Percentiles rank a stretch among this genome's conserved stretches.
These are phyloP conservation scores for Zymoseptoria ardabiliae DNA, from an alignment of 2,329 filamentous ascomycete species.

Conservation along the genomic window DNA sequence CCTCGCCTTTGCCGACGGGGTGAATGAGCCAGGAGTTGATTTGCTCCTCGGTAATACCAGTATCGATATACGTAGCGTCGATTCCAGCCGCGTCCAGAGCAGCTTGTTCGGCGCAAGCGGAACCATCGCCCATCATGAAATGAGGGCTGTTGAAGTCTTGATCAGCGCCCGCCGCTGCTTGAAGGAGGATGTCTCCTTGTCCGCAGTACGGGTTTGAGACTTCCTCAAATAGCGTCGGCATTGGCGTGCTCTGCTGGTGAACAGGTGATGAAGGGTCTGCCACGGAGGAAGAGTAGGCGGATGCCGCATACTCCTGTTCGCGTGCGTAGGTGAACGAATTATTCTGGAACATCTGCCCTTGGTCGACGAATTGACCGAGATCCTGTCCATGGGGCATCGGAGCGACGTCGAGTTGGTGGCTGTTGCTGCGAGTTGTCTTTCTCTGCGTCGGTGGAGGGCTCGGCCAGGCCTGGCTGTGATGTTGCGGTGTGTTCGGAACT, in stretches of 20 bases:
- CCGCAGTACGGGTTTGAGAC: conserved; percentile 16
- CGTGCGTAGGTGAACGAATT: conserved; percentile 28
- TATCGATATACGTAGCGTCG: conserved; percentile 61
- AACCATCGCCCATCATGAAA: conserved; percentile 24
- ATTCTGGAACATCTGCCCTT: conserved; percentile 23
- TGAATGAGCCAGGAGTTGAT: conserved; percentile 44
- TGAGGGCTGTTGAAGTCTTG: conserved; percentile 26
- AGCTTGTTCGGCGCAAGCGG: conserved; percentile 29
- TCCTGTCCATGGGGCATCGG: conserved; percentile 43
- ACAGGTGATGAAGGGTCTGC: conserved; percentile 41
- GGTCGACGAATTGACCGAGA: conserved; percentile 5
- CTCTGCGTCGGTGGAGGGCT: conserved; percentile 25
- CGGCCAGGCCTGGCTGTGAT: conserved; percentile 30
- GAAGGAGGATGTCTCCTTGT: conserved; percentile 19
- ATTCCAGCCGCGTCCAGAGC: conserved; percentile 41
- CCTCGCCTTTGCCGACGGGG: conserved; percentile 36
- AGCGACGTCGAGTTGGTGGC: conserved; percentile 45
- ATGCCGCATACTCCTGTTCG: conserved; percentile 42
- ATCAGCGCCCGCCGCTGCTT: conserved; percentile 24
- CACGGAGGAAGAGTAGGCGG: conserved; percentile 43
- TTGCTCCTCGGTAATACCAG: conserved; percentile 80
- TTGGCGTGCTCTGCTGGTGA: conserved; percentile 29
- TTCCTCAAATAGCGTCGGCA: conserved; percentile 33
- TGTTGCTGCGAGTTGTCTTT: conserved; percentile 29
- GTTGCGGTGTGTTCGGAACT: conserved; percentile 44